These are phyloP conservation scores for Penicillium occitanis DNA, from an alignment of 2,329 filamentous ascomycete genomes.

Conservation along the genomic window DNA sequence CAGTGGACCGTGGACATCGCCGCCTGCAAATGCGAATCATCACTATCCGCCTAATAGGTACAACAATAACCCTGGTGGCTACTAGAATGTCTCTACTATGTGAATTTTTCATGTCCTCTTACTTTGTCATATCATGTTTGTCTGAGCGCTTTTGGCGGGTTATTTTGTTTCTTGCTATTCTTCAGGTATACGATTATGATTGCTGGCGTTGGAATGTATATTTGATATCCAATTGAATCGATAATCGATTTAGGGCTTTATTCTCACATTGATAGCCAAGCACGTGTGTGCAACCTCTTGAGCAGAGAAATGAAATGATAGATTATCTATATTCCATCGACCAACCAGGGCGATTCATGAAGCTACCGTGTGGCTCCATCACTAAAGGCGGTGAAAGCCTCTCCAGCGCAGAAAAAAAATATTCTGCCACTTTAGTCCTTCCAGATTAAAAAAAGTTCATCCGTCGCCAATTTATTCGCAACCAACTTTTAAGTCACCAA, in stretches of 20 bases:
- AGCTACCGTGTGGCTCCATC: neutral
- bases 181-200: neutral
- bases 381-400: conserved; percentile 3
- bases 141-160: neutral
- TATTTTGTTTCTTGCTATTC: neutral
- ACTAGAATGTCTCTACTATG: neutral
- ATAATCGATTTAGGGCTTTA: neutral
- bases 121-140: neutral
- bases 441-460: neutral
- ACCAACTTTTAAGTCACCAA: neutral
- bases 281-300: neutral
- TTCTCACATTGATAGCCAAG: neutral
- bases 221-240: conserved; percentile 7
- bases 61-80: conserved; percentile 13
- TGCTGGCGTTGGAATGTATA: neutral
- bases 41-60: conserved; percentile 15
- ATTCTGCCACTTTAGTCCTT: conserved; percentile 18
- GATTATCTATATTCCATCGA: neutral
- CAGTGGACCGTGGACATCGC: conserved; percentile 32
- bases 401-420: conserved; percentile 16
- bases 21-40: conserved; percentile 17
- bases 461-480: neutral
- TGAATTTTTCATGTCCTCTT: neutral
- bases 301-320: neutral
- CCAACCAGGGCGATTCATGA: neutral